Evolutionary conservation across 2,329 filamentous ascomycete species (phyloP).

Genomic region (Ophiostoma ulmi): DNA sequence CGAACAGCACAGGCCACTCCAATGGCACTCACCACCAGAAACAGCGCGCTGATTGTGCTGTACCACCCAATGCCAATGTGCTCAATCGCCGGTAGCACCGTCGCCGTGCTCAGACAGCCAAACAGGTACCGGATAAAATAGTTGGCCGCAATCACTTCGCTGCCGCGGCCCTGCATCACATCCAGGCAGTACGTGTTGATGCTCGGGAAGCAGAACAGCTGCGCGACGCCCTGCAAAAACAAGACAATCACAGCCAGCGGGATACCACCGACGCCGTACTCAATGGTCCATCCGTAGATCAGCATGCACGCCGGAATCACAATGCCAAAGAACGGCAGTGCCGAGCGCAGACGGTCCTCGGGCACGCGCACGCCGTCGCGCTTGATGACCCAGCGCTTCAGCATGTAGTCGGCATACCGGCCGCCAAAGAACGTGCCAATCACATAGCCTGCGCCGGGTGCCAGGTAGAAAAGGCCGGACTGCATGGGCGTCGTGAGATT

Average conservation of each 20-base stretch:
- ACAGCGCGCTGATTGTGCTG: conserved; percentile 60
- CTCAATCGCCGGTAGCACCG: conserved; percentile 69
- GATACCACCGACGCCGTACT: conserved; percentile 39
- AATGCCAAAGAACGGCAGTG: conserved; percentile 55
- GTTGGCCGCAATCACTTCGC: conserved; percentile 74
- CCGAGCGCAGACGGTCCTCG: conserved; percentile 63
- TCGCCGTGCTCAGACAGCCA: conserved; percentile 63
- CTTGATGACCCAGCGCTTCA: conserved; percentile 56
- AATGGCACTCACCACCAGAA: conserved; percentile 46
- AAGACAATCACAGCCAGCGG: conserved; percentile 58
- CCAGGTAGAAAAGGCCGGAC: conserved; percentile 64
- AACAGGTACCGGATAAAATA: conserved; percentile 74
- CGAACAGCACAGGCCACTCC: conserved; percentile 45
- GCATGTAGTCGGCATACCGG: conserved; percentile 60
- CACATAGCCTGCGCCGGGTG: conserved; percentile 62
- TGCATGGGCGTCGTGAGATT: conserved; percentile 58
- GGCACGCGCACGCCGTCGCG: conserved; percentile 54
- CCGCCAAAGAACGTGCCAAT: conserved; percentile 63
- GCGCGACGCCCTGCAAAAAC: conserved; percentile 64
- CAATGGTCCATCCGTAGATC: conserved; percentile 58
- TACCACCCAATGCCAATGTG: conserved; percentile 77
- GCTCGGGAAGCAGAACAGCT: conserved; percentile 64
- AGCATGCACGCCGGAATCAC: conserved; percentile 61
- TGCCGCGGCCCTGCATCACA: conserved; percentile 65
- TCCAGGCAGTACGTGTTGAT: conserved; percentile 74